phyloP scores from a whole-genome alignment of 2,329 filamentous ascomycete genomes.

The Aureobasidium leucospermi region DNA sequence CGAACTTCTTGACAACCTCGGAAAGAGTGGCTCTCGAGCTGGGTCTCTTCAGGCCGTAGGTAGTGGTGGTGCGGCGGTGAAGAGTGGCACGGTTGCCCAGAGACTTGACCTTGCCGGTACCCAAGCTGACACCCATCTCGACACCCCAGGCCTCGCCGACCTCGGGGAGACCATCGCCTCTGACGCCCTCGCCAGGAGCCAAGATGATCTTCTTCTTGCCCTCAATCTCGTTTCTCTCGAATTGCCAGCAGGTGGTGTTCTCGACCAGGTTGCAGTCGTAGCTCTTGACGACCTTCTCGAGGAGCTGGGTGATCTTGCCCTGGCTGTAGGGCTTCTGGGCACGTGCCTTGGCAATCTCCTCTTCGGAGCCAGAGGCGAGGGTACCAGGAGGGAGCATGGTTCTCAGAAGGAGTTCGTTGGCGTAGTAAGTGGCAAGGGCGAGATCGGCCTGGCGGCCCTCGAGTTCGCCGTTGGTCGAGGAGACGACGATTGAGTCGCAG shows the following conservation, averaged over 20 bases:
- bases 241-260: slow-evolving; percentile 96
- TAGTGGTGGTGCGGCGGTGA: slow-evolving; percentile 85
- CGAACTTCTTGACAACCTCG: slow-evolving; percentile 95
- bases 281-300: slow-evolving; percentile 85
- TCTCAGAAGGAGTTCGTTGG: slow-evolving; percentile 88
- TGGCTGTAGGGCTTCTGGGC: slow-evolving; percentile 77
- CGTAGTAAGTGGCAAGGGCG: slow-evolving; percentile 83
- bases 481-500: slow-evolving; percentile 81
- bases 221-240: slow-evolving; percentile 96
- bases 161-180: slow-evolving; percentile 83
- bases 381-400: slow-evolving; percentile 88
- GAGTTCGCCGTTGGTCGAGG: slow-evolving; percentile 44
- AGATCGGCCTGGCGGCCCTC: slow-evolving; percentile 78
- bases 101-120: slow-evolving; percentile 89
- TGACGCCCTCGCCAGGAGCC: slow-evolving; percentile 74
- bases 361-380: slow-evolving; percentile 73
- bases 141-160: slow-evolving; percentile 96
- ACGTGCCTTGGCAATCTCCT: slow-evolving; percentile 86
- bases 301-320: slow-evolving; percentile 72
- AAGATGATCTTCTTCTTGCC: slow-evolving; percentile 97
- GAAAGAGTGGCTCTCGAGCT: slow-evolving; percentile 88
- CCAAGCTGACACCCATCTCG: slow-evolving; percentile 86
- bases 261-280: slow-evolving; percentile 92
- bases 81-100: slow-evolving; percentile 82
- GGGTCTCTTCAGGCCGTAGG: slow-evolving; percentile 87